Percentiles rank a stretch among this genome's conserved stretches.
phyloP scores from a whole-genome alignment of 257 asterid genomes.

The Capsicum rhomboideum region DNA sequence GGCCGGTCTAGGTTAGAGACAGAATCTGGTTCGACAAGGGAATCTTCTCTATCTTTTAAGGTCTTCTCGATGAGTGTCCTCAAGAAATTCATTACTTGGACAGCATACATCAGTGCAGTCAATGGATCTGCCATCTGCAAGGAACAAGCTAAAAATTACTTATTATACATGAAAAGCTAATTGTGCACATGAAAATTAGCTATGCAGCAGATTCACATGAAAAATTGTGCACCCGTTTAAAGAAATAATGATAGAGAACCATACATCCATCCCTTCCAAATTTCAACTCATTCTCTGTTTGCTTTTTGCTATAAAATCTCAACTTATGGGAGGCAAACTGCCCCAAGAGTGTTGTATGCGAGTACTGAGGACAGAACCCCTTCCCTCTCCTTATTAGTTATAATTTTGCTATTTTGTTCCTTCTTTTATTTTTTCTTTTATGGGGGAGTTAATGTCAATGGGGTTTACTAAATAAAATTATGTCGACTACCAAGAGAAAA shows the following conservation, averaged over 20 bases:
- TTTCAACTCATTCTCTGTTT: neutral
- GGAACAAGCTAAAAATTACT: neutral
- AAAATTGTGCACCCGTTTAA: neutral
- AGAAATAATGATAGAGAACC: neutral
- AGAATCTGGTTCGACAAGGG: slow-evolving; percentile 36
- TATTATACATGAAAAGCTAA: too few relatives aligned
- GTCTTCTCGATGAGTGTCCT: slow-evolving; percentile 79
- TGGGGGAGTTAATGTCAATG: neutral
- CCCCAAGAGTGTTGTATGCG: neutral
- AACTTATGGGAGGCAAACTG: neutral
- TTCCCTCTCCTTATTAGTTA: neutral
- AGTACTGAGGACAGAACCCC: neutral
- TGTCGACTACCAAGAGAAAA: neutral
- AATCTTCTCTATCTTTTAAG: slow-evolving; percentile 57
- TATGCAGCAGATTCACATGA: neutral
- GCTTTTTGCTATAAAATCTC: neutral
- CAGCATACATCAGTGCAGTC: slow-evolving; percentile 90
- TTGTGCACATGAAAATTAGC: neutral
- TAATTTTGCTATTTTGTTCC: neutral
- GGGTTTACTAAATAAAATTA: neutral
- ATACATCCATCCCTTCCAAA: neutral
- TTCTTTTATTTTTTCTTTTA: neutral
- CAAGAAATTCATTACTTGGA: slow-evolving; percentile 90
- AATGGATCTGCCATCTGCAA: slow-evolving; percentile 85
- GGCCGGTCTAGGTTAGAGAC: slow-evolving; percentile 35